These are phyloP conservation scores for Populus tremula DNA, from an alignment of 345 rosid species.

Conservation along the genomic window DNA sequence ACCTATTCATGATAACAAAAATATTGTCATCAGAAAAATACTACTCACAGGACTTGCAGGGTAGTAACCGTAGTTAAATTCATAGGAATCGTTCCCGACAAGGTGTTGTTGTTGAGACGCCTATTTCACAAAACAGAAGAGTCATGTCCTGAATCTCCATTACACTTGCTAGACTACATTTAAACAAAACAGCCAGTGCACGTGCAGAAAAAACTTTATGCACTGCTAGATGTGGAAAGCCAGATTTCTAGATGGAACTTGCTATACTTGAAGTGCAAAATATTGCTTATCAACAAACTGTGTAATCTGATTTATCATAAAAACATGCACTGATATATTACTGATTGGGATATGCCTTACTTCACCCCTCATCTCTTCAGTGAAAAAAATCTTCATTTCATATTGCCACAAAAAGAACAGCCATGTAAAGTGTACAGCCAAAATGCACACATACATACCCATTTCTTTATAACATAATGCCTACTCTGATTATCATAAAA, in stretches of 20 bases:
- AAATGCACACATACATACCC: neutral
- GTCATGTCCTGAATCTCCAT: constrained; percentile 14
- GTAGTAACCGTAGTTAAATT: constrained; percentile 38
- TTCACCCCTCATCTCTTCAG: neutral
- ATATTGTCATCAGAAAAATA: neutral
- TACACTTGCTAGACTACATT: neutral
- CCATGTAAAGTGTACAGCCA: neutral
- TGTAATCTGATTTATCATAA: neutral
- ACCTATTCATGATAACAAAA: neutral
- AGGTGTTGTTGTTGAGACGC: constrained; percentile 75
- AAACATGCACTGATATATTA: neutral
- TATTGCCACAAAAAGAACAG: neutral
- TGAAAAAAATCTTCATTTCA: neutral
- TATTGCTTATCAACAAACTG: neutral
- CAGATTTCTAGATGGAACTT: neutral
- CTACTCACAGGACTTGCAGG: constrained; percentile 79
- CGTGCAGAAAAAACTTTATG: neutral
- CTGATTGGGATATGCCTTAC: neutral
- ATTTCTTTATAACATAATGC: neutral
- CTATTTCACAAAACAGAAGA: constrained; percentile 33
- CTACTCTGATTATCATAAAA: neutral
- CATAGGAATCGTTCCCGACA: constrained; percentile 58
- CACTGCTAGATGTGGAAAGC: neutral
- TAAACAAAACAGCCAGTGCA: neutral
- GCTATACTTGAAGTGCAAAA: neutral